Conservation (phyloP, 1,139 yeast species). For the Candida pseudoviswanathii region DNA sequence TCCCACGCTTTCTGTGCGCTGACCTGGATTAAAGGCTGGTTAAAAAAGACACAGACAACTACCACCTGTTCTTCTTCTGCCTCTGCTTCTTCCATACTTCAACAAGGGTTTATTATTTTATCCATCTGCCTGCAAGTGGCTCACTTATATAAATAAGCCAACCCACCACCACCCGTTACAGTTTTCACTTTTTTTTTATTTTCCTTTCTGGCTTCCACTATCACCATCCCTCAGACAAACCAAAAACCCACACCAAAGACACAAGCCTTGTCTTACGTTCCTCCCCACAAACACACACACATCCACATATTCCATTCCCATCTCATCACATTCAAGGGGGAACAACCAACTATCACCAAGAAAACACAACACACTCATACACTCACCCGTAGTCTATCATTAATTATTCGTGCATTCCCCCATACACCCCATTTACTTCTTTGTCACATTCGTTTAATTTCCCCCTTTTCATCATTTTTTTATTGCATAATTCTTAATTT, state of each 20-base stretch:
- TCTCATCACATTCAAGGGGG: background rate
- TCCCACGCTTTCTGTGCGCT: background rate
- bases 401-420: slow-evolving; percentile 11
- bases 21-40: background rate
- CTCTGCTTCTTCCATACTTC: background rate
- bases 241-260: background rate
- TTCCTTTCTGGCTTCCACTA: background rate
- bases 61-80: too few species aligned
- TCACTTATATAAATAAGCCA: background rate
- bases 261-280: background rate
- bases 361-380: background rate
- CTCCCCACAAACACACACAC: background rate
- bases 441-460: background rate
- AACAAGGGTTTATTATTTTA: background rate
- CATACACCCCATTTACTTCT: background rate
- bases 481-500: slow-evolving; percentile 5
- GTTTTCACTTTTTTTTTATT: background rate
- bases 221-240: background rate
- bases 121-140: background rate
- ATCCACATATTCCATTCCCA: background rate
- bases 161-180: background rate
- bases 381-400: slow-evolving; percentile 34
- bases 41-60: background rate
- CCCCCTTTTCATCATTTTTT: background rate
- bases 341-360: background rate